Evolutionary conservation across 129 eudicot genomes (phyloP), one percentile per base, ranked within the genome.

Genomic region (Solidago caesia): DNA sequence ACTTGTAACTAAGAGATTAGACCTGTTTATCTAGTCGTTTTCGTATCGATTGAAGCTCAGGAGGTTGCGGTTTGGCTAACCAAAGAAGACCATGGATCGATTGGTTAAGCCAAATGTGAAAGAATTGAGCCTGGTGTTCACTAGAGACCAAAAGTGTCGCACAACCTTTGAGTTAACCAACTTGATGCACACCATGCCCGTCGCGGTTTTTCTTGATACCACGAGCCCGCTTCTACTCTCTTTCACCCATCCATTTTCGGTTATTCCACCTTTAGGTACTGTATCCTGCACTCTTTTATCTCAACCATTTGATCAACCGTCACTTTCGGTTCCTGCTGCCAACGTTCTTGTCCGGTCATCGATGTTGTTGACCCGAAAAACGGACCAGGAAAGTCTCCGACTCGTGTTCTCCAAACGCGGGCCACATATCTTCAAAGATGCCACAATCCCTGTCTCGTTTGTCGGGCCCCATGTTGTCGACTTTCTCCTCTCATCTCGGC

Each of bases 141-240:
- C 8, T 55, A 75, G 8, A 74, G 63, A 63, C 77, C 87, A 83
- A 58, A 85, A 74, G 25, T 85, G 89, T 72, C 69, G 68, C 8
- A 41, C 89, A 6, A 75, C 87, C 7, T 85, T 90, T 80, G 72
- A 67, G 70, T 61, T 90, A 49, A 79, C 89, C 64, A 90, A 90
- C 51, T 77, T 90, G 47, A 90, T 90, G 96, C 96, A 90, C 84
- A 90, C 96, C 77, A 85, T 90, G 87, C 53, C 87, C 2, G 96
- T 90, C 0, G 90, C 87, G 5, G 80, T 90, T 73, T 87, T 87
- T 13, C 82, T 90, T 46, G 77, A 91, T 6, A 74, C 91, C 41
- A 81, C 96, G 43, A 81, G 83, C 69, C 84, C 92, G 8, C 76
- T 82, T 71, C 53, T 70, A 25, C 58, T 87, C 56, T 76, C 89